Conservation (phyloP, 1,284 basidiomycete species). For the Cryptococcus depauperatus region DNA sequence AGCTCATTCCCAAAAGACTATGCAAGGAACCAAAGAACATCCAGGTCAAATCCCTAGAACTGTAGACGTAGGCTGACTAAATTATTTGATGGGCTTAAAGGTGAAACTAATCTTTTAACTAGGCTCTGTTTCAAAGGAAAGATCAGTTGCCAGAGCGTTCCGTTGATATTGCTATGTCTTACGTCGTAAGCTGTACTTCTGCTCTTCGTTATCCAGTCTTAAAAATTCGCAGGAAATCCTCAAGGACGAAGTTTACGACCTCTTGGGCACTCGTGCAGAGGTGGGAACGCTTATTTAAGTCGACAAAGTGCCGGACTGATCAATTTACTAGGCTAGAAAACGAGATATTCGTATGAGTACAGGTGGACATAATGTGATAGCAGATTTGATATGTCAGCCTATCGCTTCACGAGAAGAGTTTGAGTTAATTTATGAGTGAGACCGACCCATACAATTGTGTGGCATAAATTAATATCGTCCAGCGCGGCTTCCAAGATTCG, state of each 20-base stretch:
- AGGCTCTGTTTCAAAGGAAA: background rate
- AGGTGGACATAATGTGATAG: conserved; percentile 65
- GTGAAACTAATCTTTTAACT: background rate
- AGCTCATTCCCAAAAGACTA: conserved; percentile 54
- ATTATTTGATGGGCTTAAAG: too few species aligned
- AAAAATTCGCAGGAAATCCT: conserved; percentile 55
- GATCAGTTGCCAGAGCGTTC: too few species aligned
- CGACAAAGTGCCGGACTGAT: background rate
- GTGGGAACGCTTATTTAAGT: conserved; percentile 44
- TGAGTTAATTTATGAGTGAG: conserved; percentile 57
- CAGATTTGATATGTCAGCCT: conserved; percentile 54
- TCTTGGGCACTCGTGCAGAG: conserved; percentile 48
- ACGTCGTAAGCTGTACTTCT: conserved; percentile 48
- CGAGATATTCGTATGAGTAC: conserved; percentile 70
- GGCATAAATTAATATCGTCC: background rate
- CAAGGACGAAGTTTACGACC: conserved; percentile 75
- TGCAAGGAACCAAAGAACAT: conserved; percentile 62
- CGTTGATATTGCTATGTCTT: conserved; percentile 54
- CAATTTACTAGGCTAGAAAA: conserved; percentile 56
- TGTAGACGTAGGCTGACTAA: conserved; percentile 50
- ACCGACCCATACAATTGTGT: conserved; percentile 7
- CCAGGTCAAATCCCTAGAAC: conserved; percentile 73
- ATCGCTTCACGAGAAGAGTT: conserved; percentile 57
- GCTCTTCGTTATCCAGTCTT: background rate
- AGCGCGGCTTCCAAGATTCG: conserved; percentile 62